A percentile compares a stretch with the other conserved stretches of the same genome.
Conservation (phyloP, 192 early-diverging fungal genomes). For the Coemansia sp. region DNA sequence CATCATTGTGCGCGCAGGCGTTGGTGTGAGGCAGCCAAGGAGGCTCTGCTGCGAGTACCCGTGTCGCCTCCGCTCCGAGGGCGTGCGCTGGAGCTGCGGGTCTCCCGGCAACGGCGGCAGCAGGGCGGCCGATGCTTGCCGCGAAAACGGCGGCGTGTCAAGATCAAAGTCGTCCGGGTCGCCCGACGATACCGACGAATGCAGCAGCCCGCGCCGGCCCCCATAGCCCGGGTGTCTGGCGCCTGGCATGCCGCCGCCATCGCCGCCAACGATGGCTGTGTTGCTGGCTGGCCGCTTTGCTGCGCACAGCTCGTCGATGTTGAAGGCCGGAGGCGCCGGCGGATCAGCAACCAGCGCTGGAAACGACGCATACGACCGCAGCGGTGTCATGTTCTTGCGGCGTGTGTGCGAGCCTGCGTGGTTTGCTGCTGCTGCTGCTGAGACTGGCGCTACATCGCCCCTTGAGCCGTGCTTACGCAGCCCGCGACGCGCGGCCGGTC, state of each 20-base stretch:
- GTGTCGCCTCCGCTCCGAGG: neutral
- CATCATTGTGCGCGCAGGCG: constrained; percentile 2
- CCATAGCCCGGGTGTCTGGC: no score
- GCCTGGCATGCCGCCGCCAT: no score
- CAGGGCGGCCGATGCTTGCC: neutral
- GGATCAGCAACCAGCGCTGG: constrained; percentile 20
- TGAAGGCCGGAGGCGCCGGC: neutral
- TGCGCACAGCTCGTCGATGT: neutral
- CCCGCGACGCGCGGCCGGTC: constrained; percentile 18
- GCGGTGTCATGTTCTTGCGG: constrained; percentile 12
- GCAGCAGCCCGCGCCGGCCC: neutral
- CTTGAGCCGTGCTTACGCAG: constrained; percentile 14
- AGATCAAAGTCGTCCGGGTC: constrained; percentile 9
- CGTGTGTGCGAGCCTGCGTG: constrained; percentile 1
- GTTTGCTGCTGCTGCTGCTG: neutral
- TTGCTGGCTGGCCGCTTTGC: neutral
- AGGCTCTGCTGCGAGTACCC: constrained; percentile 14
- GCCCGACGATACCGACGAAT: neutral
- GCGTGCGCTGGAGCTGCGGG: neutral
- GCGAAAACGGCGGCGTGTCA: constrained; percentile 6
- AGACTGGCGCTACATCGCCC: constrained; percentile 9
- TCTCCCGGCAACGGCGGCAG: neutral
- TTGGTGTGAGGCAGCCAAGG: constrained; percentile 30
- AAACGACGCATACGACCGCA: constrained; percentile 42
- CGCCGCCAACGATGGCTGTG: neutral